Percentiles rank a stretch among this genome's conserved stretches.
These are phyloP conservation scores for Parmelia sp. DNA, from an alignment of 495 filamentous ascomycete genomes.

Conservation along the genomic window DNA sequence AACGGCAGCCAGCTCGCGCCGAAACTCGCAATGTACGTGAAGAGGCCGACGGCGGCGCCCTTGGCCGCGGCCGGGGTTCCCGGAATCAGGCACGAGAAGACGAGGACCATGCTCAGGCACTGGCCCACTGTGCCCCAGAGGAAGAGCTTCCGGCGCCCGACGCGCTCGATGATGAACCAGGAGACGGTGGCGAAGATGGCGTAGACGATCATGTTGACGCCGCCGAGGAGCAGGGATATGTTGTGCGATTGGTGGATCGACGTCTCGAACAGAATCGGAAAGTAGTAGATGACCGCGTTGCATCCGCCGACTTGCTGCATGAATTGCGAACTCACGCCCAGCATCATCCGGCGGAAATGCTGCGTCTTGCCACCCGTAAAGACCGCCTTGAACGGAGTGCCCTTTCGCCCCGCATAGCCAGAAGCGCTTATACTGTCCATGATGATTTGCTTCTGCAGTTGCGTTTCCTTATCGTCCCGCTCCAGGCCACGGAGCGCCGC, in stretches of 20 bases:
- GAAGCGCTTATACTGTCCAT: slow-evolving; percentile 58
- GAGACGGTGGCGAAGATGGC: slow-evolving; percentile 68
- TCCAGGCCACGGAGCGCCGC: slow-evolving; percentile 59
- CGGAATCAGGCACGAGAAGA: slow-evolving; percentile 66
- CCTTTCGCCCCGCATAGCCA: slow-evolving; percentile 47
- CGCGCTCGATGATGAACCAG: slow-evolving; percentile 74
- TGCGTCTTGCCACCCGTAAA: slow-evolving; percentile 24
- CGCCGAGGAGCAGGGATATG: slow-evolving; percentile 64
- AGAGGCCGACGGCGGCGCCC: slow-evolving; percentile 69
- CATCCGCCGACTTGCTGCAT: slow-evolving; percentile 71
- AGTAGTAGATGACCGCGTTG: slow-evolving; percentile 73
- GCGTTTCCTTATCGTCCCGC: slow-evolving; percentile 50
- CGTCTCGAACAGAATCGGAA: slow-evolving; percentile 66
- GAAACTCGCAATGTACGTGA: slow-evolving; percentile 73
- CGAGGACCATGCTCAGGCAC: slow-evolving; percentile 64
- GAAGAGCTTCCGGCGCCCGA: slow-evolving; percentile 67
- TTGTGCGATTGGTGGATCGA: slow-evolving; percentile 52
- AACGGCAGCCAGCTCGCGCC: slow-evolving; percentile 69
- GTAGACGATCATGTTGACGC: slow-evolving; percentile 77
- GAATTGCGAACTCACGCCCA: slow-evolving; percentile 54
- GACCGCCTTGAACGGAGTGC: slow-evolving; percentile 47
- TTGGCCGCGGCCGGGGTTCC: slow-evolving; percentile 47
- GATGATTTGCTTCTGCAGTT: slow-evolving; percentile 56
- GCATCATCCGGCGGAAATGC: slow-evolving; percentile 35
- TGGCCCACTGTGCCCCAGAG: slow-evolving; percentile 64